Conservation (phyloP, 768 basidiomycete species). For the Cubamyces sp. region DNA sequence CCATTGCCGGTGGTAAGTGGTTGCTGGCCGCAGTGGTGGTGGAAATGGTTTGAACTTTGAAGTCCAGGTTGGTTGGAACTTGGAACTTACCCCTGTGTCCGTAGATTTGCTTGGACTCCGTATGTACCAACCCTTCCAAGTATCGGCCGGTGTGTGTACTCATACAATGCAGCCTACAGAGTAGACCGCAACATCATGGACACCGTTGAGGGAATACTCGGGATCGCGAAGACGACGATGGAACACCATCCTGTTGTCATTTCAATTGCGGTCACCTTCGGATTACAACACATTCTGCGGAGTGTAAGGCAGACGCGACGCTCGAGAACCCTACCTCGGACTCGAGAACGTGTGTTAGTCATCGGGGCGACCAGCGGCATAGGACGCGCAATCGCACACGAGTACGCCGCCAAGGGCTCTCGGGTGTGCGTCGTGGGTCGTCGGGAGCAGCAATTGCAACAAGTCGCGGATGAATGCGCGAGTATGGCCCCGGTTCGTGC, state of each 20-base stretch:
- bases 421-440: slow-evolving; percentile 76
- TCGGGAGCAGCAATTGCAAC: slow-evolving; percentile 53
- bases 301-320: slow-evolving; percentile 32
- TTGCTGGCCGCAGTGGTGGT: too few species aligned
- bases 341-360: slow-evolving; percentile 73
- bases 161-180: neutral
- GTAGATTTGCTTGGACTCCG: too few species aligned
- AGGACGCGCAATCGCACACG: slow-evolving; percentile 68
- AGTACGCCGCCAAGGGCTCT: slow-evolving; percentile 78
- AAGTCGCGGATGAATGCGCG: slow-evolving; percentile 65
- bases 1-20: neutral
- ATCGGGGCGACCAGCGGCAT: slow-evolving; percentile 87
- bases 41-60: too few species aligned
- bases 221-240: slow-evolving; percentile 3
- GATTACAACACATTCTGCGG: slow-evolving; percentile 18
- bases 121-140: too few species aligned
- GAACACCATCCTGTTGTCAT: slow-evolving; percentile 12
- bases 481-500: slow-evolving; percentile 27
- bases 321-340: slow-evolving; percentile 38
- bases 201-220: too few species aligned
- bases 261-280: slow-evolving; percentile 19
- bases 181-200: too few species aligned
- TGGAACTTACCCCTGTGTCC: too few species aligned
- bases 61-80: too few species aligned
- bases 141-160: too few species aligned